Evolutionary conservation across 192 early-diverging fungal species (phyloP).

Genomic region (Pilaira anomala): DNA sequence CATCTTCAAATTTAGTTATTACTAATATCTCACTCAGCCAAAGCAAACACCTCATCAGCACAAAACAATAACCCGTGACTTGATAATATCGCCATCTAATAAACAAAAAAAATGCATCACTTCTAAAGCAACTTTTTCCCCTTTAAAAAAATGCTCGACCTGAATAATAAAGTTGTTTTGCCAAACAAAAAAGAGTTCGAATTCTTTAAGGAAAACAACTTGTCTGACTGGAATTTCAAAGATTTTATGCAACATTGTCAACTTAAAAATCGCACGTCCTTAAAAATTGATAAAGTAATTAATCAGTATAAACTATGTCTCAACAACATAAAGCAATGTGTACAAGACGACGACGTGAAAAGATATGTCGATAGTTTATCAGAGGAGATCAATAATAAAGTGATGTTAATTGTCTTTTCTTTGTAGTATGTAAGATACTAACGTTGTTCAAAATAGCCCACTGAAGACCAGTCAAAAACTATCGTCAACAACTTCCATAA

Average conservation of each 20-base stretch:
- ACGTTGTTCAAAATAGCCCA: conserved; percentile 9
- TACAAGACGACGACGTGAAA: conserved; percentile 7
- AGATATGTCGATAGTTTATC: conserved; percentile 1
- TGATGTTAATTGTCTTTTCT: conserved; percentile 6
- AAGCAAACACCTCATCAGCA: conserved; percentile 9
- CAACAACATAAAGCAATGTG: conserved; percentile 9
- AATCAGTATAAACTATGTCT: conserved; percentile 10
- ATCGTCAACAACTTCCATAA: conserved; percentile 9
- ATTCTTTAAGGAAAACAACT: conserved; percentile 4
- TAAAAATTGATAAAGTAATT: conserved; percentile 9
- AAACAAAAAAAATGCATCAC: conserved; percentile 1
- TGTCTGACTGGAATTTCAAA: conserved; percentile 6
- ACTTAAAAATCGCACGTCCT: conserved; percentile 5
- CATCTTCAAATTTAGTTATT: conserved; percentile 10
- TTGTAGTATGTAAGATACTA: conserved; percentile 8
- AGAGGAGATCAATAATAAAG: conserved; percentile 8
- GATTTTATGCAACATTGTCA: conserved; percentile 8
- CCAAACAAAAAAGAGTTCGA: conserved; percentile 7
- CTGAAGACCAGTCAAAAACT: conserved; percentile 6
- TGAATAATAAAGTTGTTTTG: conserved; percentile 10
- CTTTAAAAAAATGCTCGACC: conserved; percentile 7
- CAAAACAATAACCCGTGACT: conserved; percentile 9
- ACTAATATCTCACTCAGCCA: conserved; percentile 9
- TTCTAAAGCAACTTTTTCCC: conserved; percentile 8
- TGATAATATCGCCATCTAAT: conserved; percentile 8